Evolutionary conservation across 2,329 filamentous ascomycete genomes (phyloP), one percentile per base, ranked within the genome.

Genomic region (Alternaria atra): DNA sequence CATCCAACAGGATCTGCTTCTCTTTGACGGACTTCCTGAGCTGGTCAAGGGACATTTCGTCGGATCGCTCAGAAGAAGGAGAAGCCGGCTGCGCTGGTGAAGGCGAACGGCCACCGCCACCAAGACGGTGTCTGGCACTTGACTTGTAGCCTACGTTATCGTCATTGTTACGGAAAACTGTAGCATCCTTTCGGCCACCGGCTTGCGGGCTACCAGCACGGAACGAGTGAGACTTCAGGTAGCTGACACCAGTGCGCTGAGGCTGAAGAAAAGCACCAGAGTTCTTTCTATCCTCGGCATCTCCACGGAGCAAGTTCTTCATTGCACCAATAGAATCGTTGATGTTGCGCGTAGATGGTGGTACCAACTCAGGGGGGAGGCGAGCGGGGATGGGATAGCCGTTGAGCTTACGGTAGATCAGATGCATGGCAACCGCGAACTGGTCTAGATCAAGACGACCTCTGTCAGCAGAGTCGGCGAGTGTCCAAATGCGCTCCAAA

Each of bases 341-440:
- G 72, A 99, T 87, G 78, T 97, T 97, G 66, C 94, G 89, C 10
- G 94, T 97, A 1, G 95, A 98, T 2, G 95, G 95, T 23, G 95
- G 95, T 6, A 98, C 90, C 61, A 99, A 87, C 82, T 99, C 95
- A 0, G 95, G 89, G 8, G 95, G 95, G 10, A 99, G 85, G 44
- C 90, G 90, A 72, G 89, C 91, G 15, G 95, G 95, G 32, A 98
- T 85, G 1, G 94, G 94, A 74, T 98, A 98, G 35, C 94, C 94
- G 73, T 99, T 98, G 54, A 99, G 86, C 77, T 96, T 97, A 71
- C 95, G 88, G 82, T 99, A 99, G 72, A 99, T 99, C 80, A 99
- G 83, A 85, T 99, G 95, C 95, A 99, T 99, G 9, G 94, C 93
- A 53, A 99, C 94, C 8, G 95, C 94, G 75, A 99, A 99, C 75